Percentiles rank a stretch among this genome's conserved stretches.
phyloP scores from a whole-genome alignment of 1,139 yeast species.

The Saccharomycopsis hybrid region DNA sequence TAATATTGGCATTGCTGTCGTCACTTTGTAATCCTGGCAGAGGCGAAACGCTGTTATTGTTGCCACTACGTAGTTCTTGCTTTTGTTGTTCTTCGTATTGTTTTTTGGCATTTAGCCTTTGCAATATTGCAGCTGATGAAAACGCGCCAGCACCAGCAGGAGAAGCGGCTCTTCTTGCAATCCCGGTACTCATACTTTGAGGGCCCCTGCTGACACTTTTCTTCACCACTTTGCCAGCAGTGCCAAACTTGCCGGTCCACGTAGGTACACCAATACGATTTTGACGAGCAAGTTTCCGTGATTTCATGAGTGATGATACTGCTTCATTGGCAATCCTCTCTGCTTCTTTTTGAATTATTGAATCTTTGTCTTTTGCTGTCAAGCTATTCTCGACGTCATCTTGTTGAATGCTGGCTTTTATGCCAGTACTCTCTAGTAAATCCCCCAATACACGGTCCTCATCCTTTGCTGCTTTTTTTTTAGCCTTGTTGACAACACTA shows the following conservation, averaged over 20 bases:
- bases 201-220: not conserved
- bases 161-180: too few species aligned
- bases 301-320: constrained; percentile 60
- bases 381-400: constrained; percentile 63
- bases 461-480: constrained; percentile 33
- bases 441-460: constrained; percentile 68
- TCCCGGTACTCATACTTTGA: too few species aligned
- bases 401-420: constrained; percentile 71
- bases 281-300: constrained; percentile 57
- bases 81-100: too few species aligned
- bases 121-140: too few species aligned
- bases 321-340: constrained; percentile 71
- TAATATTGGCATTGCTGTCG: not conserved
- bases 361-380: constrained; percentile 41
- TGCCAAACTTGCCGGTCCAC: constrained; percentile 92
- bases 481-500: not conserved
- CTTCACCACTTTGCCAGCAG: constrained; percentile 51
- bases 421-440: constrained; percentile 63
- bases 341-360: constrained; percentile 69
- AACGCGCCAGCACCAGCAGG: too few species aligned
- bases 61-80: not conserved
- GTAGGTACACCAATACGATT: constrained; percentile 82
- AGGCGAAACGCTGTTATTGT: too few species aligned
- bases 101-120: too few species aligned
- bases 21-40: too few species aligned